phyloP scores from a whole-genome alignment of 352 stramenopile genomes.

The Halophytophthora polymorphica region DNA sequence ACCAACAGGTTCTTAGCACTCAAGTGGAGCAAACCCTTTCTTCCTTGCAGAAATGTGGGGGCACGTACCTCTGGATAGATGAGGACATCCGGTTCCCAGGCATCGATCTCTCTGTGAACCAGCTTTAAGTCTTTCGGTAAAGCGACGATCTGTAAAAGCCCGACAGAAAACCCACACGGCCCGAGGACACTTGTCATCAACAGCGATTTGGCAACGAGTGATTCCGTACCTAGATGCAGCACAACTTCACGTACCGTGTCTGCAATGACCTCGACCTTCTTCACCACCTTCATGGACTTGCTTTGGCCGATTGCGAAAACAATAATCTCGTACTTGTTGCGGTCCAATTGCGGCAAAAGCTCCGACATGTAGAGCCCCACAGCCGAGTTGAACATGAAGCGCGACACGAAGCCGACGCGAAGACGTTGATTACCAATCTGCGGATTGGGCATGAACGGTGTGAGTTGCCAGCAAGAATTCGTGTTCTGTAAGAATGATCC shows the following conservation, averaged over 20 bases:
- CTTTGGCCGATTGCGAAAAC: slow-evolving; percentile 63
- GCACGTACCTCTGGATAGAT: slow-evolving; percentile 64
- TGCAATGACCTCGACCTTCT: slow-evolving; percentile 48
- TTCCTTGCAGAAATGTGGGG: neutral
- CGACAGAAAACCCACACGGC: neutral
- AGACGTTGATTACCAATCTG: slow-evolving; percentile 35
- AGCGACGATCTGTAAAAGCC: slow-evolving; percentile 36
- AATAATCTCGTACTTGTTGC: slow-evolving; percentile 64
- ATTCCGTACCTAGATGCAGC: neutral
- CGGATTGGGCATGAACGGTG: neutral
- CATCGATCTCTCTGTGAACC: slow-evolving; percentile 45
- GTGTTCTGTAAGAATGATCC: neutral
- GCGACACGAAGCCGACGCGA: slow-evolving; percentile 65
- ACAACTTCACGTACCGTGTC: slow-evolving; percentile 23
- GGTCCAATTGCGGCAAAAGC: slow-evolving; percentile 53
- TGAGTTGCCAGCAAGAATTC: too few species aligned
- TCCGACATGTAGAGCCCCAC: slow-evolving; percentile 64
- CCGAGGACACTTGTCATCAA: neutral
- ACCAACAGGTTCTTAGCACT: slow-evolving; percentile 6
- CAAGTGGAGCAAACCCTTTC: neutral
- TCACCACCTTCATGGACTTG: slow-evolving; percentile 44
- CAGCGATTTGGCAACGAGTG: too few species aligned
- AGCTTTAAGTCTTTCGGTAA: slow-evolving; percentile 48
- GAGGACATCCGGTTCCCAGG: slow-evolving; percentile 56
- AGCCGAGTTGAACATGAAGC: slow-evolving; percentile 48